Evolutionary conservation across 345 rosid species (phyloP).

Genomic region (Triadica sebifera): DNA sequence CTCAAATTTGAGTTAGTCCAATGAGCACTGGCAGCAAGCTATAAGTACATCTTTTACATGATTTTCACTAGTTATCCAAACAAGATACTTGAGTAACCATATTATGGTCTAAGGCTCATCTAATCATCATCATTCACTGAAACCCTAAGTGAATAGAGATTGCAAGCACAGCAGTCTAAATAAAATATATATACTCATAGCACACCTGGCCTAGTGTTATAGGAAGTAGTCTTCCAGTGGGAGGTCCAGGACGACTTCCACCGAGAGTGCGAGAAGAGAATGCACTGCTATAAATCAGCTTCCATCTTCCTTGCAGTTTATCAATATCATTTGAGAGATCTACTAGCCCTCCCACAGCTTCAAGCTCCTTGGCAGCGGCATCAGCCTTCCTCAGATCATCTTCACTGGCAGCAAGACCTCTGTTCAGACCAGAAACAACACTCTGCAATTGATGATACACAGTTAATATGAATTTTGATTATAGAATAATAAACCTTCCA

Average conservation of each 20-base stretch:
- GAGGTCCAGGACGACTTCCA: conserved; percentile 91
- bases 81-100: background rate
- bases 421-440: conserved; percentile 76
- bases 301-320: conserved; percentile 87
- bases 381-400: conserved; percentile 70
- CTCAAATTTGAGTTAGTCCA: background rate
- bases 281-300: conserved; percentile 82
- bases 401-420: conserved; percentile 73
- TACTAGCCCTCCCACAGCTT: conserved; percentile 61
- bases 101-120: background rate
- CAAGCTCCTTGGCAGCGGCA: conserved; percentile 71
- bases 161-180: background rate
- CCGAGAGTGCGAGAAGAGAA: conserved; percentile 87
- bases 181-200: background rate
- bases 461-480: background rate
- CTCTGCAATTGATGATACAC: conserved; percentile 44
- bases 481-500: background rate
- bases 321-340: conserved; percentile 56
- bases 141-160: background rate
- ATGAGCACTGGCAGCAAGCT: background rate
- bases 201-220: conserved; percentile 88
- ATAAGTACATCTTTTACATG: background rate
- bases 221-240: conserved; percentile 82
- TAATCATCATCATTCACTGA: background rate
- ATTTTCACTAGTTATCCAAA: background rate